Evolutionary conservation across 345 rosid genomes (phyloP), one percentile per base, ranked within the genome.

Genomic region (Ailanthus altissimus): DNA sequence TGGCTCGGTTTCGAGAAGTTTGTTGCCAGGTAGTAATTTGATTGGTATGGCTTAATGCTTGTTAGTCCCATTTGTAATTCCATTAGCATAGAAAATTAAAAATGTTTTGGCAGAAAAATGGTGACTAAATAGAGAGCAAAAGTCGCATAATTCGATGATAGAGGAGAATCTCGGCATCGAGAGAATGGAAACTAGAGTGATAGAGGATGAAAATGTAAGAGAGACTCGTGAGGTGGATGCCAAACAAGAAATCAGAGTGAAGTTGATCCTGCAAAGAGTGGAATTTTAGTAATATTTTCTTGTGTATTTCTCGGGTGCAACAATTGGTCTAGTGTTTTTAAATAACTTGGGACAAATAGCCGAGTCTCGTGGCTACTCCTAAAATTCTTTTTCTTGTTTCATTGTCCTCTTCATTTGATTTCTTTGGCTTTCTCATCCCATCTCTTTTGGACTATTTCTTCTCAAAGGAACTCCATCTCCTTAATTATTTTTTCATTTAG

Each of bases 281-380:
- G 88, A 91, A 7, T 96, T 96, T 72, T 93, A 97, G 99, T 67
- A 91, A 65, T 96, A 91, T 77, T 91, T 90, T 53, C 80, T 85
- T 23, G 80, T 91, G 25, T 96, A 96, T 78, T 81, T 96, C 54
- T 79, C 71, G 18, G 94, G 98, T n/a, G 92, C 93, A n/a, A 92
- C 98, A 8, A 78, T 96, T 1, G 98, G 98, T 46, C 28, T 96
- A 23, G 98, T 93, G 42, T 96, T 78, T 72, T 78, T 86, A 71
- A 93, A 96, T 78, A 96, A 96, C 80, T 86, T 96, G 85, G n/a
- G 99, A 77, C 99, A 96, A 80, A 90, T 93, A 43, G 85, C 97
- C 0, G 98, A 96, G 83, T 96, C 99, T 77, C 88, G 97, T 1
- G 89, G 97, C 20, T 84, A 74, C 43, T 57, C n/a, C n/a, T 84